Percentiles rank a stretch among this genome's conserved stretches.
phyloP scores from a whole-genome alignment of 139 green algal genomes.

The Tetradesmus obliquus region DNA sequence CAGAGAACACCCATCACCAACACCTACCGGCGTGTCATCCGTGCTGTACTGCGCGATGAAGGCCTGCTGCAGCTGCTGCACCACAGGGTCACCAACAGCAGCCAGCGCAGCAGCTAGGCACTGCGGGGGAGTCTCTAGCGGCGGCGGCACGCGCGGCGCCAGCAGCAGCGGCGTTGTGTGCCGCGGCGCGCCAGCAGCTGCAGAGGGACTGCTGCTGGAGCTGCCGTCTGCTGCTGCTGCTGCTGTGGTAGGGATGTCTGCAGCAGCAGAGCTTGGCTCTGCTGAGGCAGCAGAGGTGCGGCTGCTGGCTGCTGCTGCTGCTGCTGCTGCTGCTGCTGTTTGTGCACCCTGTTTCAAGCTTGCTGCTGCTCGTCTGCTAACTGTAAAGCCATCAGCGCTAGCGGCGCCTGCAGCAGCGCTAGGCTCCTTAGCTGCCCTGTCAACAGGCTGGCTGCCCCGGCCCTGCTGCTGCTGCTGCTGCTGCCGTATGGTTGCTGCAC shows the following conservation, averaged over 20 bases:
- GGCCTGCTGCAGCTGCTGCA: constrained; percentile 56
- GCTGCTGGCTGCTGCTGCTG: neutral
- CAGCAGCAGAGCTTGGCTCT: neutral
- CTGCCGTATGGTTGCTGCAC: neutral
- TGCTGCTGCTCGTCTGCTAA: neutral
- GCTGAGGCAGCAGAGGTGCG: neutral
- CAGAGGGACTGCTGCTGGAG: constrained; percentile 5
- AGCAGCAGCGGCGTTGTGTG: constrained; percentile 35
- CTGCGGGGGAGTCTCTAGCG: neutral
- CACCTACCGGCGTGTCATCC: constrained; percentile 52
- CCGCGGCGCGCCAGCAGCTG: neutral
- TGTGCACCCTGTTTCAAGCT: neutral
- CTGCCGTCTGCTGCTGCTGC: neutral
- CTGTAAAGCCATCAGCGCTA: neutral
- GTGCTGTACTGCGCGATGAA: constrained; percentile 63
- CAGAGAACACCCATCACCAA: neutral
- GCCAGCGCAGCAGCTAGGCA: neutral
- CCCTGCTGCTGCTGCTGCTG: neutral
- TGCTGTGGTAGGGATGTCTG: neutral
- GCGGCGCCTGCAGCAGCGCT: neutral
- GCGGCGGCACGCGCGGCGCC: neutral
- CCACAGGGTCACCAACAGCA: constrained; percentile 29
- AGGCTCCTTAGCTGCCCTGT: neutral
- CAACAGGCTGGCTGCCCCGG: neutral
- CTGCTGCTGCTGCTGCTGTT: neutral